Evolutionary conservation across 768 basidiomycete genomes (phyloP).

Genomic region (Lactifluus hygrophoroides): DNA sequence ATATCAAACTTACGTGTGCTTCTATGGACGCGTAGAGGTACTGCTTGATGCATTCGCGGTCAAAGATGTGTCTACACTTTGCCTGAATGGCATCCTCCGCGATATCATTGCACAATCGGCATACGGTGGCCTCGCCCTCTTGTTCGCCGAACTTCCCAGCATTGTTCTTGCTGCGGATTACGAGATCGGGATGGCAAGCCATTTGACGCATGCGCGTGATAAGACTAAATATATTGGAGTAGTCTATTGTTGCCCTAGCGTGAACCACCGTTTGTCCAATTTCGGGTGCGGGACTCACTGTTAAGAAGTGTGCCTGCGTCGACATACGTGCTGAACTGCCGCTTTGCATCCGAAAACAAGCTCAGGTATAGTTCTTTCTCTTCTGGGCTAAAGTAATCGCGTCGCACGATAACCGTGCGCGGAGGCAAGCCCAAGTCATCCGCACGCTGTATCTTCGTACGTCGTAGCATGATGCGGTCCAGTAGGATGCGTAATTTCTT

Average conservation of each 20-base stretch:
- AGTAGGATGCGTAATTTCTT: slow-evolving; percentile 86
- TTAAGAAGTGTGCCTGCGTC: slow-evolving; percentile 86
- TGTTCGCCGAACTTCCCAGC: slow-evolving; percentile 50
- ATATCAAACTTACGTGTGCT: slow-evolving; percentile 36
- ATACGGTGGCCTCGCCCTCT: slow-evolving; percentile 72
- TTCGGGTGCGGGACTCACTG: slow-evolving; percentile 45
- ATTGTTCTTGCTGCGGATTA: slow-evolving; percentile 79
- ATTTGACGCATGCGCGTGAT: slow-evolving; percentile 95
- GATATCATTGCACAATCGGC: slow-evolving; percentile 92
- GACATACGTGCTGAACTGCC: slow-evolving; percentile 87
- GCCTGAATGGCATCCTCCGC: slow-evolving; percentile 96
- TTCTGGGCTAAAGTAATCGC: slow-evolving; percentile 92
- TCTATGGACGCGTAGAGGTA: slow-evolving; percentile 75
- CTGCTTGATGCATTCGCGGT: slow-evolving; percentile 91
- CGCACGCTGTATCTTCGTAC: slow-evolving; percentile 87
- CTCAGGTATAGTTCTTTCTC: slow-evolving; percentile 94
- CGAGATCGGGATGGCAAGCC: slow-evolving; percentile 93
- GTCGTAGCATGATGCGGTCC: slow-evolving; percentile 91
- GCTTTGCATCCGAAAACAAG: slow-evolving; percentile 85
- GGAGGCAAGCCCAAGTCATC: slow-evolving; percentile 96
- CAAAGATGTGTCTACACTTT: slow-evolving; percentile 90
- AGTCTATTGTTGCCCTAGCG: slow-evolving; percentile 42
- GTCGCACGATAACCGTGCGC: slow-evolving; percentile 76
- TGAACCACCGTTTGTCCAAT: background rate
- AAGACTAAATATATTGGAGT: slow-evolving; percentile 84